phyloP scores from a whole-genome alignment of 2,329 filamentous ascomycete genomes.

The Alternaria tenuissima region DNA sequence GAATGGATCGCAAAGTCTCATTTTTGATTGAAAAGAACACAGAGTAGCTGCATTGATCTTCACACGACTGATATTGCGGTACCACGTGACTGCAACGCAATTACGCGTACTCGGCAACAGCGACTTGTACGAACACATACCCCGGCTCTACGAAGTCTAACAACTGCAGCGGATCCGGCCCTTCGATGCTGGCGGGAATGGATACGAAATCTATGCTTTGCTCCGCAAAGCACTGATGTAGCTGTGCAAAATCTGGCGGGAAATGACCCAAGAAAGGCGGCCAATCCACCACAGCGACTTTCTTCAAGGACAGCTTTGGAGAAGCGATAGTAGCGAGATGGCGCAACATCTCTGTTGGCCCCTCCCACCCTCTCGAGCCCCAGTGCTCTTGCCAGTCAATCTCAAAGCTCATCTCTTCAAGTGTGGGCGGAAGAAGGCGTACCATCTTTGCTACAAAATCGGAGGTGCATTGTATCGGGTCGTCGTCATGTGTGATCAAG shows the following conservation, averaged over 20 bases:
- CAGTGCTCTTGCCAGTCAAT: slow-evolving; percentile 16
- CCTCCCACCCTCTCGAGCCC: slow-evolving; percentile 16
- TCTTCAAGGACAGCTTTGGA: slow-evolving; percentile 2
- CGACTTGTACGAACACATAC: slow-evolving; percentile 11
- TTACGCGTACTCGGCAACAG: slow-evolving; percentile 4
- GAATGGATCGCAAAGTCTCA: too few species aligned
- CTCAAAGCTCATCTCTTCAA: slow-evolving; percentile 14
- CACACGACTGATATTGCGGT: not conserved
- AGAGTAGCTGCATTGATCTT: not conserved
- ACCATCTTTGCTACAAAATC: slow-evolving; percentile 9
- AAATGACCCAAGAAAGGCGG: slow-evolving; percentile 11
- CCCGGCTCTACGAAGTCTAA: slow-evolving; percentile 14
- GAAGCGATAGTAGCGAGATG: slow-evolving; percentile 6
- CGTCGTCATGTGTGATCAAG: slow-evolving; percentile 11
- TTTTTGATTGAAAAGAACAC: too few species aligned
- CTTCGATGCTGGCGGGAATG: slow-evolving; percentile 9
- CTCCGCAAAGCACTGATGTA: slow-evolving; percentile 8
- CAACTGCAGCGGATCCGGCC: slow-evolving; percentile 6
- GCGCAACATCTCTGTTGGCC: slow-evolving; percentile 12
- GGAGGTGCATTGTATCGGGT: not conserved
- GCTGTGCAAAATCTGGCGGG: slow-evolving; percentile 9
- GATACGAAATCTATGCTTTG: slow-evolving; percentile 7
- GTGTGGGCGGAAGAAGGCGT: slow-evolving; percentile 3
- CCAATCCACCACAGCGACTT: slow-evolving; percentile 12
- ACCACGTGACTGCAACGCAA: not conserved